phyloP scores from a whole-genome alignment of 352 stramenopile species.

The Pythium rishiriense region DNA sequence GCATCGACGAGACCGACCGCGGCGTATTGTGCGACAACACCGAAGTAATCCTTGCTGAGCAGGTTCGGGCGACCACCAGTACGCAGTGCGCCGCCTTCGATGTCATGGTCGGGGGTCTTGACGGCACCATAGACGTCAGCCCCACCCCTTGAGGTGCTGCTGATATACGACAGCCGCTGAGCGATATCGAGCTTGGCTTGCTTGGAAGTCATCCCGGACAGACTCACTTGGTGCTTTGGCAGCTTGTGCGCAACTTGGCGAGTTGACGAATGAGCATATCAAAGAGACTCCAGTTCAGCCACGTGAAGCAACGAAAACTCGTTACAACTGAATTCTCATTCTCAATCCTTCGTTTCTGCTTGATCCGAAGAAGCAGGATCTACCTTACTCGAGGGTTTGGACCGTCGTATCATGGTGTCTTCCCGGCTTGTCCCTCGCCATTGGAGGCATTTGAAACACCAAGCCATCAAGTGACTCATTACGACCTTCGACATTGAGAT shows the following conservation, averaged over 20 bases:
- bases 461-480: too few relatives aligned
- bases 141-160: slow-evolving; percentile 11
- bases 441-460: too few relatives aligned
- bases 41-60: slow-evolving; percentile 27
- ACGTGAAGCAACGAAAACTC: too few relatives aligned
- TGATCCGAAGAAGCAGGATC: too few relatives aligned
- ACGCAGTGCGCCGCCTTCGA: slow-evolving; percentile 26
- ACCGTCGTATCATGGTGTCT: too few relatives aligned
- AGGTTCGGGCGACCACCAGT: slow-evolving; percentile 25
- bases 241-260: neutral
- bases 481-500: too few relatives aligned
- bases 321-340: too few relatives aligned
- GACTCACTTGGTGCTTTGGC: neutral
- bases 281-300: too few relatives aligned
- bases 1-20: slow-evolving; percentile 33
- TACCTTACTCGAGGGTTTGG: too few relatives aligned
- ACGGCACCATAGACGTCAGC: slow-evolving; percentile 14
- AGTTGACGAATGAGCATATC: neutral
- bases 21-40: slow-evolving; percentile 33
- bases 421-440: too few relatives aligned
- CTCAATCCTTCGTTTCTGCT: too few relatives aligned
- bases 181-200: slow-evolving; percentile 6
- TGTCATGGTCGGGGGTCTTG: slow-evolving; percentile 20
- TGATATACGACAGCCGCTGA: slow-evolving; percentile 24
- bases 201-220: neutral